Conservation (phyloP, 371 early-diverging fungal species). For the Rhizopus delemar region DNA sequence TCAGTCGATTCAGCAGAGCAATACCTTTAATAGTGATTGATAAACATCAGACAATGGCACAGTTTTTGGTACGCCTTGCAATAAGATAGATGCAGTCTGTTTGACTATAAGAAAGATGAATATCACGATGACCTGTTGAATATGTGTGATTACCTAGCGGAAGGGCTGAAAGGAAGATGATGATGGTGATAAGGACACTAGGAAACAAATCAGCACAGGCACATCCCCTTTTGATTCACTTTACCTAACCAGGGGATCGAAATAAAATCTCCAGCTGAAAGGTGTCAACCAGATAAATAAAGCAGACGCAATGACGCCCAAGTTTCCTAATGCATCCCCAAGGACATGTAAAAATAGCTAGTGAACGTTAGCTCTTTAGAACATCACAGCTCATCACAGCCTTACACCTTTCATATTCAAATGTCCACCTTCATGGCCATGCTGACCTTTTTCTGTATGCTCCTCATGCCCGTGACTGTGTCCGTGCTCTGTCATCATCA, state of each 20-base stretch:
- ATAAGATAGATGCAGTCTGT: conserved; percentile 77
- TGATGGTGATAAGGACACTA: conserved; percentile 39
- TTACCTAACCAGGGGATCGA: conserved; percentile 71
- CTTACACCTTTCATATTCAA: conserved; percentile 86
- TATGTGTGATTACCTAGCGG: conserved; percentile 44
- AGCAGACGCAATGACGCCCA: conserved; percentile 88
- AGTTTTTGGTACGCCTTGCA: conserved; percentile 81
- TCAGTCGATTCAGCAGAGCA: background rate
- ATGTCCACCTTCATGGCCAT: conserved; percentile 41
- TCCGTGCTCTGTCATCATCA: conserved; percentile 25
- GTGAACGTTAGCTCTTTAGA: background rate
- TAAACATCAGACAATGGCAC: conserved; percentile 72
- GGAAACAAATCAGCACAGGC: background rate
- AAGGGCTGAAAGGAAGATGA: conserved; percentile 44
- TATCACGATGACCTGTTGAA: background rate
- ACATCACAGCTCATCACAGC: background rate
- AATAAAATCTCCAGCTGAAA: conserved; percentile 70
- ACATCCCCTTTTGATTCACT: conserved; percentile 19
- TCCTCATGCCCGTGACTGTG: conserved; percentile 14
- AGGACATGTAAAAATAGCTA: conserved; percentile 89
- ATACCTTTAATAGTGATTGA: conserved; percentile 50
- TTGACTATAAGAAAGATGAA: conserved; percentile 41
- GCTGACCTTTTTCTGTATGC: background rate
- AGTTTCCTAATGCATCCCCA: conserved; percentile 90
- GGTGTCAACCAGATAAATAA: conserved; percentile 77